Conservation (phyloP, 345 rosid genomes). For the Salix arbutifolia region DNA sequence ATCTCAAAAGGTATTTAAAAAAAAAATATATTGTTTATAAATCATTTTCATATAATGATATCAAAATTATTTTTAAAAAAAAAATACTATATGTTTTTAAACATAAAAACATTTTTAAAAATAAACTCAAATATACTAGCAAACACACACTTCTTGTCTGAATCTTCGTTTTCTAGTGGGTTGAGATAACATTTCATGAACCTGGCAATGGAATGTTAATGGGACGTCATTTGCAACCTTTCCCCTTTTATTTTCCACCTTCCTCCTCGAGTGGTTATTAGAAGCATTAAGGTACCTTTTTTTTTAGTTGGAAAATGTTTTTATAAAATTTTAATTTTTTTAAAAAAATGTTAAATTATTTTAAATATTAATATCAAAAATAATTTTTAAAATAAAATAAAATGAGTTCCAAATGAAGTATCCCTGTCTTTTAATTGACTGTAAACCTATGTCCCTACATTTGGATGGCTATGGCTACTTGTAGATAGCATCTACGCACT, state of each 20-base stretch:
- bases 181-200: neutral
- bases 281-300: neutral
- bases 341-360: no score
- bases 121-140: no score
- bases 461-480: neutral
- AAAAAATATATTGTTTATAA: no score
- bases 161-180: neutral
- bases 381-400: no score
- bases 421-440: neutral
- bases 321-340: no score
- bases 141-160: neutral
- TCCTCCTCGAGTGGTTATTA: neutral
- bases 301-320: no score
- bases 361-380: no score
- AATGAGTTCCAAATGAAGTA: neutral
- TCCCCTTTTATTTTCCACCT: neutral
- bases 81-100: no score
- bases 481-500: neutral
- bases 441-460: neutral
- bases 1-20: no score
- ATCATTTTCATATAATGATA: no score
- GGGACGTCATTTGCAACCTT: neutral
- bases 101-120: no score
- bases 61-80: no score
- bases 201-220: neutral